Evolutionary conservation across 768 basidiomycete genomes (phyloP).

Genomic region (Leccinum rimulosum): DNA sequence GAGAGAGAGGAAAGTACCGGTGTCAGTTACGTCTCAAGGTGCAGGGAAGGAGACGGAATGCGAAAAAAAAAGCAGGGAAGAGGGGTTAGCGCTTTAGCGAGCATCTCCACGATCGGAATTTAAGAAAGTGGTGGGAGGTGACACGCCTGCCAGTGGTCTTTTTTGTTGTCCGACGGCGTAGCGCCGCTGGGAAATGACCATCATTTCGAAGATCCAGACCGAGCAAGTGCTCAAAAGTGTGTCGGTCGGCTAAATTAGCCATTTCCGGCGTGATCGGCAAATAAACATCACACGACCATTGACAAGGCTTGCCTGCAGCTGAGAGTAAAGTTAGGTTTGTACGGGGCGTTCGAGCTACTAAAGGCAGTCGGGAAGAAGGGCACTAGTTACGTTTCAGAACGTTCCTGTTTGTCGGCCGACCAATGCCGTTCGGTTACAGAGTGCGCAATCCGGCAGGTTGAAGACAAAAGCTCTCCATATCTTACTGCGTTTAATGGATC

Average conservation of each 20-base stretch:
- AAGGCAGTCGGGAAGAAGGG: too few species aligned
- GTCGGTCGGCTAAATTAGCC: too few species aligned
- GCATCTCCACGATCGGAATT: not conserved
- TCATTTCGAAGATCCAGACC: too few species aligned
- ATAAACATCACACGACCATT: too few species aligned
- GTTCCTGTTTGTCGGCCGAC: not conserved
- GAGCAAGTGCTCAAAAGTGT: too few species aligned
- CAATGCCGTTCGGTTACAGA: not conserved
- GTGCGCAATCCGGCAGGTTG: not conserved
- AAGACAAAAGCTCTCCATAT: too few species aligned
- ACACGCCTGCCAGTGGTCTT: too few species aligned
- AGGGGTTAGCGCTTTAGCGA: not conserved
- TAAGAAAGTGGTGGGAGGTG: not conserved
- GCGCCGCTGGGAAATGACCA: too few species aligned
- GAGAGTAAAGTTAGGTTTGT: not conserved
- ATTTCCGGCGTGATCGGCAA: too few species aligned
- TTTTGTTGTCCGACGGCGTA: too few species aligned
- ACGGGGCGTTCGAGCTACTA: not conserved
- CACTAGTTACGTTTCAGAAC: not conserved
- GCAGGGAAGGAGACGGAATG: not conserved
- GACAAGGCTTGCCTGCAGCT: too few species aligned
- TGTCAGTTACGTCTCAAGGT: not conserved
- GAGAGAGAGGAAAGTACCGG: not conserved
- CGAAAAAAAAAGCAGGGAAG: not conserved
- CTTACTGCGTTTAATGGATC: too few species aligned